Percentiles rank a stretch among this genome's conserved stretches.
These are phyloP conservation scores for Ilex paraguariensis DNA, from an alignment of 305 asterid species.

Conservation along the genomic window DNA sequence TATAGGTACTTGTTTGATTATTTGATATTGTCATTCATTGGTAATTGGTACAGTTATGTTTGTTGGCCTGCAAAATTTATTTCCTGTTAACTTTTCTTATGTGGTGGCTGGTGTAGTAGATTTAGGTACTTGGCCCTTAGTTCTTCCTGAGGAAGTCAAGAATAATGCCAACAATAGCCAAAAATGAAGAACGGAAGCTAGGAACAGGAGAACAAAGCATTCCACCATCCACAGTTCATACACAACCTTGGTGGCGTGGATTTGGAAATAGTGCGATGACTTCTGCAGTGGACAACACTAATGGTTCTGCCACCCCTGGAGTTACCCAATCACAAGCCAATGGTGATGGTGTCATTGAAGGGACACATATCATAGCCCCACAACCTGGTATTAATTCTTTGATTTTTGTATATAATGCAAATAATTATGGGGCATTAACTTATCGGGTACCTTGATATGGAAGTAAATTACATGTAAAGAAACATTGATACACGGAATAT, in stretches of 20 bases:
- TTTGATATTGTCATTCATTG: too few species aligned
- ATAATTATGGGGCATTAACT: not conserved
- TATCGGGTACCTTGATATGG: too few species aligned
- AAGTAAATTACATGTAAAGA: too few species aligned
- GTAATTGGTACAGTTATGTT: too few species aligned
- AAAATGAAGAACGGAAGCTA: slow-evolving; percentile 37
- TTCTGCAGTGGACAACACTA: slow-evolving; percentile 33
- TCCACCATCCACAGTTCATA: slow-evolving; percentile 31
- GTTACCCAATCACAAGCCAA: slow-evolving; percentile 25
- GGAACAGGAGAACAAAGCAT: slow-evolving; percentile 38
- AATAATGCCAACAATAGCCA: slow-evolving; percentile 64
- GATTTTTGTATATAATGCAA: too few species aligned
- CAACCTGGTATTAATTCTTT: slow-evolving; percentile 37
- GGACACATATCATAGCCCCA: slow-evolving; percentile 23
- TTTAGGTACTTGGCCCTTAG: slow-evolving; percentile 25
- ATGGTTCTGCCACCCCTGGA: slow-evolving; percentile 17
- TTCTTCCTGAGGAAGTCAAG: slow-evolving; percentile 16
- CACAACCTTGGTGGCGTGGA: slow-evolving; percentile 75
- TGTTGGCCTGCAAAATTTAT: too few species aligned
- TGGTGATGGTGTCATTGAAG: slow-evolving; percentile 32
- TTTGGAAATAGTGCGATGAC: slow-evolving; percentile 41
- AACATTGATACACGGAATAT: too few species aligned
- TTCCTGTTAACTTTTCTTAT: slow-evolving; percentile 1
- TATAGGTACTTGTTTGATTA: too few species aligned
- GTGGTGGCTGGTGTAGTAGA: slow-evolving; percentile 19